phyloP scores from a whole-genome alignment of 1,284 basidiomycete species.

The Puccinia sorghi region DNA sequence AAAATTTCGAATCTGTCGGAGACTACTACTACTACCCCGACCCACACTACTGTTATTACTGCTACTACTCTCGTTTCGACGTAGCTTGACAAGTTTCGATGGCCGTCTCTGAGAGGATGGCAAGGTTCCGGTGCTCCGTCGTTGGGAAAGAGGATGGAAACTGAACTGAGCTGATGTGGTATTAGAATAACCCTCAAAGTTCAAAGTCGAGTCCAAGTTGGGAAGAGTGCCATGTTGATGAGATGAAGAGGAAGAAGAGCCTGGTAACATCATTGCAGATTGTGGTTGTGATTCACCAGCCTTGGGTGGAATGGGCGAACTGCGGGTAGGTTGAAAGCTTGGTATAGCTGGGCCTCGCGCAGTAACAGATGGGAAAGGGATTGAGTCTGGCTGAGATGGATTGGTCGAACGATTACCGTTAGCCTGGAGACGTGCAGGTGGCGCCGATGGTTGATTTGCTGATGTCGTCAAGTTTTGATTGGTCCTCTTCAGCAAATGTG shows the following conservation, averaged over 20 bases:
- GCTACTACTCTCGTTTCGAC: constrained; percentile 16
- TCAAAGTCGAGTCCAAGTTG: too few species aligned
- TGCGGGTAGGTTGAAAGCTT: constrained; percentile 5
- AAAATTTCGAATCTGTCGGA: constrained; percentile 18
- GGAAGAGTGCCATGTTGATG: too few species aligned
- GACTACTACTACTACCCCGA: constrained; percentile 16
- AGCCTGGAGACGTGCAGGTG: background rate
- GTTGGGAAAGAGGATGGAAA: background rate
- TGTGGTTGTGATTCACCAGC: background rate
- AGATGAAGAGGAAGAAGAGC: constrained; percentile 4
- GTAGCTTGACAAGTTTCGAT: constrained; percentile 29
- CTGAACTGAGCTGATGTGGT: constrained; percentile 3
- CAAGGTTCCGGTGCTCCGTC: background rate
- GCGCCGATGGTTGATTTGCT: background rate
- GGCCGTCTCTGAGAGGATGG: constrained; percentile 25
- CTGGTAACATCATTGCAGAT: constrained; percentile 1
- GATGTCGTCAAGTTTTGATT: background rate
- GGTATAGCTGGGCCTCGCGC: background rate
- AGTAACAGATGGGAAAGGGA: constrained; percentile 10
- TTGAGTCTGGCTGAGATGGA: constrained; percentile 1
- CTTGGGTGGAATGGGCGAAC: constrained; percentile 8
- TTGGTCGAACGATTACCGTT: background rate
- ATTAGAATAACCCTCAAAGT: background rate
- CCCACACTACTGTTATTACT: constrained; percentile 38
- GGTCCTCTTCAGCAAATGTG: background rate